Evolutionary conservation across 2,329 filamentous ascomycete genomes (phyloP), one percentile per base, ranked within the genome.

Genomic region (Plectosphaerella plurivora): DNA sequence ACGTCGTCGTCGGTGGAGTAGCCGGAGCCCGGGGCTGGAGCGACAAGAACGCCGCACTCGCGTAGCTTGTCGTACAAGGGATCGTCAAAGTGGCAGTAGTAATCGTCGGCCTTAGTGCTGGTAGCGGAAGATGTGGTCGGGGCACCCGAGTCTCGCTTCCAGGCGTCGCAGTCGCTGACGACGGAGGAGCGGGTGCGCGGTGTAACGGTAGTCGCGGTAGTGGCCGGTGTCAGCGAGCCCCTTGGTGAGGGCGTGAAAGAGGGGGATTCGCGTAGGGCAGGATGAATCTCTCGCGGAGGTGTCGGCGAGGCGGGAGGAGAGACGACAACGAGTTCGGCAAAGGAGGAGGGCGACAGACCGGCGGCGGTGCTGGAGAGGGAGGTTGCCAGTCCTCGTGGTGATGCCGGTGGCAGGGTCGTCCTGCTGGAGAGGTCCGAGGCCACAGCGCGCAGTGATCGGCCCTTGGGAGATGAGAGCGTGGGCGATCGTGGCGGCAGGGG

Each of bases 61-160:
- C 41, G n/a, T 44, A 44, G 18, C 41, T 44, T 44, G 41, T 44
- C 41, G 41, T 44, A 44, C 41, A 20, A 44, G 18, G 41, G 41
- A 20, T 44, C 41, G 41, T 44, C 41, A n/a, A 16, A 44, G 49
- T 64, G 65, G 20, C 67, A 68, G 47, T 72, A 68, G 54, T 74
- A 69, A 52, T 75, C 75, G 53, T 65, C 68, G 62, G 71, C 70
- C 35, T 62, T 68, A 46, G 70, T 69, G 20, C 70, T 73, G 28
- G 28, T 33, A 51, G 62, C 62, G 5, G 67, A 63, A 24, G 74
- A 75, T 33, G 71, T 68, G 15, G 75, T 76, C 12, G 75, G 70
- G 49, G 76, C 75, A 8, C 74, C 77, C 22, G 80, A 84, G 59
- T 84, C 80, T 54, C 82, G 73, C 65, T 80, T 84, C 64, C 71